Conservation (phyloP, 495 filamentous ascomycete species). For the Podospora conica region DNA sequence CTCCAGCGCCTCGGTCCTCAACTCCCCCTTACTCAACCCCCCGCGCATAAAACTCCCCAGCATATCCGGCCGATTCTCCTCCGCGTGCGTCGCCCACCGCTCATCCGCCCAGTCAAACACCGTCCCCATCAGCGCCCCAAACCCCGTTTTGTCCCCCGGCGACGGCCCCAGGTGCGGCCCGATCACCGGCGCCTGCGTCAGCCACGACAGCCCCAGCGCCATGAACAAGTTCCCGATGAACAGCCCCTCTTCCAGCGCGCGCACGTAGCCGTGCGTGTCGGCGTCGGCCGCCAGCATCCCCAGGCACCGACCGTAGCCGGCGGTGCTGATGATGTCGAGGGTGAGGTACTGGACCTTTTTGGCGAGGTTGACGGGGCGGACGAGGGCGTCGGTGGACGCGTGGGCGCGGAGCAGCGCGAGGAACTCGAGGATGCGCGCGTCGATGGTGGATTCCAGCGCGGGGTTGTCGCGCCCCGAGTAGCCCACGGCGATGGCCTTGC, state of each 20-base stretch:
- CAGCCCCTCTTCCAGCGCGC: background rate
- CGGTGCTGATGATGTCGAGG: constrained; percentile 27
- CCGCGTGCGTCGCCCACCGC: too few relatives aligned
- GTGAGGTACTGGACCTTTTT: constrained; percentile 27
- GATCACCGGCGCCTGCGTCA: background rate
- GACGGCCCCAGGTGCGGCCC: too few relatives aligned
- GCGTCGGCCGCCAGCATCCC: constrained; percentile 23
- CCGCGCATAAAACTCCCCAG: constrained; percentile 35
- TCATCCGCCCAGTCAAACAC: too few relatives aligned
- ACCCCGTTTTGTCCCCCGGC: too few relatives aligned
- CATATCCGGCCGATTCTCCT: constrained; percentile 24
- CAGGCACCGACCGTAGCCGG: constrained; percentile 28
- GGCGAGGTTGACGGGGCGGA: constrained; percentile 36
- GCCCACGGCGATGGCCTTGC: too few relatives aligned
- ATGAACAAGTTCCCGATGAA: background rate
- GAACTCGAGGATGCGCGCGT: too few relatives aligned
- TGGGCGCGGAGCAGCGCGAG: too few relatives aligned
- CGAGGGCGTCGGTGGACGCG: too few relatives aligned
- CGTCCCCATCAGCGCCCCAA: too few relatives aligned
- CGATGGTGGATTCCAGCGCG: too few relatives aligned
- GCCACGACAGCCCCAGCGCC: background rate
- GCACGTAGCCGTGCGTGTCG: constrained; percentile 21
- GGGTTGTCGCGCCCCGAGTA: too few relatives aligned
- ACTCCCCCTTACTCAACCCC: constrained; percentile 35
- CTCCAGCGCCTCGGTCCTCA: constrained; percentile 31